Evolutionary conservation across 1,284 basidiomycete species (phyloP), one percentile per base, ranked within the genome.

Genomic region (Kwoniella shivajii): DNA sequence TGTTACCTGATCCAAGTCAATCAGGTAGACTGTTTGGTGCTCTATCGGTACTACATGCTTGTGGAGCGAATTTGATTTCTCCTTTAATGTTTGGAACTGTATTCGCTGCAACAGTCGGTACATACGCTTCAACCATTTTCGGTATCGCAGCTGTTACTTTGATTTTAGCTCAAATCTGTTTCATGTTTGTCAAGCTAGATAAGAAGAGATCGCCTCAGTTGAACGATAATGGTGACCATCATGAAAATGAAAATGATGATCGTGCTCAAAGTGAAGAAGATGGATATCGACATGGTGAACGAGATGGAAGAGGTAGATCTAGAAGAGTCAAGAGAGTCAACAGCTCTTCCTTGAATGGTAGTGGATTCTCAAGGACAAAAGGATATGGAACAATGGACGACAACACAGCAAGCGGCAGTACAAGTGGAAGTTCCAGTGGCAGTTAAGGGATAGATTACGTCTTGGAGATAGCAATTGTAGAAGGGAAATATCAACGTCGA

Each of bases 11-110:
- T 41, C 60, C 69, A 9, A 59, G 66, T 44, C 71, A 77, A 42
- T 66, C 69, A 6, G 78, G 77, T 1, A 61, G 69, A 27, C 59
- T 79, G 3, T 78, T 79, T 41, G 78, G 78, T 31, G 77, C 63
- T 2, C 42, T 78, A 9, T 63, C 69, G 0, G 75, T 79, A 14
- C 43, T 78, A 2, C 64, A 69, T 36, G 76, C 77, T 10, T 36
- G 75, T 1, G 69, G 75, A 22, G 50, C 66, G 3, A 68, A 71
- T 0, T 61, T 79, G 24, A 42, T 75, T 11, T 66, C 69, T 1
- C 78, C 77, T 0, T 46, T 78, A 10, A 36, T 77, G 45, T 77
- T 74, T 48, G 67, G 69, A 4, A 68, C 65, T 16, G 37, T 76
- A 24, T 78, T 68, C 54, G 69, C 73, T 1, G 41, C 52, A 7